Percentiles rank a stretch among this genome's conserved stretches.
Conservation (phyloP, 306 rosid genomes). For the Parietaria judaica region DNA sequence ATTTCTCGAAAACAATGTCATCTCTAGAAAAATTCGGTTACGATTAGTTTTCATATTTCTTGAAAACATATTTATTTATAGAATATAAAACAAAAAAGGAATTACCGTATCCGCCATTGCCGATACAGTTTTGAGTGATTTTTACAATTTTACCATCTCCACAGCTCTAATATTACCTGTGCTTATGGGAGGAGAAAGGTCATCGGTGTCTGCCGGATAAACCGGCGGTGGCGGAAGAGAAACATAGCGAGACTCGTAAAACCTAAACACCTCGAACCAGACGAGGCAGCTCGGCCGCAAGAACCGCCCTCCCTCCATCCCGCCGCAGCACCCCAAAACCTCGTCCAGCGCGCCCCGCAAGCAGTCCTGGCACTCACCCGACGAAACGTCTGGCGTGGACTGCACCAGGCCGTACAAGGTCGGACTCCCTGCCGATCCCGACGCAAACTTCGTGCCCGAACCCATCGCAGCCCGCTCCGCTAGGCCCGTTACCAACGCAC, state of each 20-base stretch:
- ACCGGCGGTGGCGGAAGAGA: neutral
- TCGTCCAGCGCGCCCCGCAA: constrained; percentile 1
- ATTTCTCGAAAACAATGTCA: no score
- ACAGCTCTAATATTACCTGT: no score
- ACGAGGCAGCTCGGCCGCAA: constrained; percentile 6
- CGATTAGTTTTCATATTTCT: no score
- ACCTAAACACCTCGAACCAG: constrained; percentile 9
- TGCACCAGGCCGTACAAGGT: constrained; percentile 10
- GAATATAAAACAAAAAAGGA: no score
- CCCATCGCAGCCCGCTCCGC: constrained; percentile 3
- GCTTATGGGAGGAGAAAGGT: no score
- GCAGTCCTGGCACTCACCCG: neutral
- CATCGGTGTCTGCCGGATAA: no score
- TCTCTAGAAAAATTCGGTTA: no score
- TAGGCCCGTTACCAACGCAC: constrained; percentile 1
- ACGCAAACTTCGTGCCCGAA: constrained; percentile 3
- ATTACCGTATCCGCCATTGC: no score
- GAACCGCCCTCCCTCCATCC: constrained; percentile 11
- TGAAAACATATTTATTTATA: no score
- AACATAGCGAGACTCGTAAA: neutral
- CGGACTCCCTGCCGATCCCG: constrained; percentile 3
- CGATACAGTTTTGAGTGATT: no score
- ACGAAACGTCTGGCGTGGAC: constrained; percentile 9
- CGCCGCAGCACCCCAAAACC: constrained; percentile 4
- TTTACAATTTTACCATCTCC: no score